Evolutionary conservation across 805 yeast genomes (phyloP).

Genomic region (Hermanozyma aechmeae): DNA sequence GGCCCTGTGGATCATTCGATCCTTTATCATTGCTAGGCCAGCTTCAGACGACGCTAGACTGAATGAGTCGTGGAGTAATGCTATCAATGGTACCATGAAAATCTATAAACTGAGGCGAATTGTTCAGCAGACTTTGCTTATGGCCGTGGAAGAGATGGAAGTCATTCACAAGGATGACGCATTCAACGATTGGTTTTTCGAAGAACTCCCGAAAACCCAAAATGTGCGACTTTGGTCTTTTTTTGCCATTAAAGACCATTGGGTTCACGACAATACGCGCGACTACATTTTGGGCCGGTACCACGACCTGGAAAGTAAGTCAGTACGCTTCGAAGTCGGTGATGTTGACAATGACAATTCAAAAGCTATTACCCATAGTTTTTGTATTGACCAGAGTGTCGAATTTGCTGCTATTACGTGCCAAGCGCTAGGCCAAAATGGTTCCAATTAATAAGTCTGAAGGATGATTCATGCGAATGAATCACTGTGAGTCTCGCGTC

Average conservation of each 20-base stretch:
- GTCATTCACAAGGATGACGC: slow-evolving; percentile 39
- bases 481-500: too few relatives aligned
- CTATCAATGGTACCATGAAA: slow-evolving; percentile 32
- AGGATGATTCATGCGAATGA: too few relatives aligned
- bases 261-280: slow-evolving; percentile 52
- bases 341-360: slow-evolving; percentile 16
- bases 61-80: slow-evolving; percentile 23
- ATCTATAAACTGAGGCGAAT: slow-evolving; percentile 34
- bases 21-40: slow-evolving; percentile 17
- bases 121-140: slow-evolving; percentile 43
- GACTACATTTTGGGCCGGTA: slow-evolving; percentile 31
- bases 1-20: slow-evolving; percentile 14
- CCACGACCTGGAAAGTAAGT: slow-evolving; percentile 16
- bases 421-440: too few relatives aligned
- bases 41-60: slow-evolving; percentile 9
- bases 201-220: slow-evolving; percentile 11
- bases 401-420: slow-evolving; percentile 38
- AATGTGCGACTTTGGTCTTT: slow-evolving; percentile 40
- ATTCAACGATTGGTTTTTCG: slow-evolving; percentile 41
- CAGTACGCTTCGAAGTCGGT: slow-evolving; percentile 22
- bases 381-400: slow-evolving; percentile 49
- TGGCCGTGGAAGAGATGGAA: slow-evolving; percentile 55
- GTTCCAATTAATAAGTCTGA: too few relatives aligned
- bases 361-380: slow-evolving; percentile 43
- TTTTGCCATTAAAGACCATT: slow-evolving; percentile 53